Base-by-base conservation (phyloP, 345 rosid genomes). In the Xanthoceras sorbifolium region DNA sequence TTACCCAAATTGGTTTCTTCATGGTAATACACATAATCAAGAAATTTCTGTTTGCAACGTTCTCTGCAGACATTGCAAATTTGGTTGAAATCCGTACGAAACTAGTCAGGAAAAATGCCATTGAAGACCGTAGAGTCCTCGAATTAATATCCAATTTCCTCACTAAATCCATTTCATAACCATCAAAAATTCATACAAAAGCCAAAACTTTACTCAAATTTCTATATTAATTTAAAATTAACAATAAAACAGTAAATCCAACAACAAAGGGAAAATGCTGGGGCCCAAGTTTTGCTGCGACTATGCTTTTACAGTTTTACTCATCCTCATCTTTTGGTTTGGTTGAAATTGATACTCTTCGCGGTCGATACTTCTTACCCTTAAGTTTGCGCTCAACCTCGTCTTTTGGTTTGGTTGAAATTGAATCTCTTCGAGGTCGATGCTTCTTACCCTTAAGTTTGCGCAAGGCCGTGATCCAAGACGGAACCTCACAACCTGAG, bases 401-500 rank as follows among this genome's bases (percentile, higher is more conserved):
- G 71, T 82, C 87, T 76, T 87, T 80, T 23, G 92, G 98, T 76
- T 80, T 80, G 23, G 94, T 87, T 67, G 91, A 89, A 72, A 96
- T 93, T 0, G 93, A 76, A 14, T 90, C 97, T 76, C 98, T 86
- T 61, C 64, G 81, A 0, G 97, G 98, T 26, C 93, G 82, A 83
- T 93, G 97, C 89, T 87, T 89, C 89, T 76, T 92, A 94, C 99
- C 92, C 79, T 86, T 93, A 81, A 71, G 73, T 76, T 93, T 92
- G 66, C 82, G 85, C 85, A 95, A 71, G 78, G 88, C 76, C 88
- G 81, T 68, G 76, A 95, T 86, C 98, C 97, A 93, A 7, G 93
- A 83, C 1, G 99, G 99, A 67, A 96, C 96, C 86, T 90, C 97
- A 29, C 98, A 91, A 59, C 98, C 99, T 6, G 99, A 96, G 14